Conservation (phyloP, 345 rosid species). For the Eutrema heterophyllum region DNA sequence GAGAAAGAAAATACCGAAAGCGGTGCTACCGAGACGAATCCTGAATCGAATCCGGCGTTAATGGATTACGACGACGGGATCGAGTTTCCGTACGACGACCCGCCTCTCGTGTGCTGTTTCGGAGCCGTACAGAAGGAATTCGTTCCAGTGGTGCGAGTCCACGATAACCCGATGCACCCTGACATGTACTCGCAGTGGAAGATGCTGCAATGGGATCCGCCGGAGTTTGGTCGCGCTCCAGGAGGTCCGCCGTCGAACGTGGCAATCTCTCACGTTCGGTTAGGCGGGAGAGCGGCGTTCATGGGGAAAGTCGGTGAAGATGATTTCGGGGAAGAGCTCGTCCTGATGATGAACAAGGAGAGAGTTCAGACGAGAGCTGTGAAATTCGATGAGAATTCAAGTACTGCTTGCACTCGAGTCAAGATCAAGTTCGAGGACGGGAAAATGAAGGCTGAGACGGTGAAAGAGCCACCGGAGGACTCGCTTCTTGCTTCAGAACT, state of each 20-base stretch:
- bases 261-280: conserved; percentile 77
- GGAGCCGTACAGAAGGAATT: conserved; percentile 84
- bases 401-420: conserved; percentile 61
- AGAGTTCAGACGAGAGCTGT: conserved; percentile 82
- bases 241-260: conserved; percentile 87
- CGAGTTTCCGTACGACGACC: conserved; percentile 65
- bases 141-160: conserved; percentile 75
- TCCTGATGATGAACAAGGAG: conserved; percentile 80
- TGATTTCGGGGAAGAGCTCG: conserved; percentile 59
- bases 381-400: conserved; percentile 50
- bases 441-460: conserved; percentile 63
- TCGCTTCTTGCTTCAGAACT: conserved; percentile 64
- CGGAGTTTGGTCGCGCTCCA: conserved; percentile 80
- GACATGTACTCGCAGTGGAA: conserved; percentile 90
- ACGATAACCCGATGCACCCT: conserved; percentile 73
- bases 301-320: conserved; percentile 93
- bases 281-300: conserved; percentile 88
- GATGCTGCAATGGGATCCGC: conserved; percentile 93
- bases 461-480: conserved; percentile 71
- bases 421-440: conserved; percentile 67
- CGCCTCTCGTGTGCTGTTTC: conserved; percentile 84
- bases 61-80: conserved; percentile 69
- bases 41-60: conserved; percentile 22
- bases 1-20: conserved; percentile 23
- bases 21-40: conserved; percentile 8